These are phyloP conservation scores for Boechera divaricarpa DNA, from an alignment of 345 rosid genomes.

Conservation along the genomic window DNA sequence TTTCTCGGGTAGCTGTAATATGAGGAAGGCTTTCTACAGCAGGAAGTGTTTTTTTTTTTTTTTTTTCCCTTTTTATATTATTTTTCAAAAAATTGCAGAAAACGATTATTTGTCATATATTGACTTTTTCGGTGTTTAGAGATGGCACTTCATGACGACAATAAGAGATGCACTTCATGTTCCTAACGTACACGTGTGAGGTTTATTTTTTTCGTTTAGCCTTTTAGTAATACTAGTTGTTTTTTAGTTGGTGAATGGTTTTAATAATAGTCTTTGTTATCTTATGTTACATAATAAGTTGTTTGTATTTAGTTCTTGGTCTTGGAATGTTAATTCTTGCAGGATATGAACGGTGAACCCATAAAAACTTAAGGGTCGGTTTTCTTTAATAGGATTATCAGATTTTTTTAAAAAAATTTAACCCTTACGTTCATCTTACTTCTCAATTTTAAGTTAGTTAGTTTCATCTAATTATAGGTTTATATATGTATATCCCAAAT, in stretches of 20 bases:
- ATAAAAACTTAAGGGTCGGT: neutral
- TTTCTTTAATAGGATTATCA: neutral
- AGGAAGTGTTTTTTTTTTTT: neutral
- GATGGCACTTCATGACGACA: constrained; percentile 14
- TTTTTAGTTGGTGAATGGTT: neutral
- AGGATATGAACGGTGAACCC: neutral
- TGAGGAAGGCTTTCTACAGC: constrained; percentile 31
- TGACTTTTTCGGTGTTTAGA: constrained; percentile 11
- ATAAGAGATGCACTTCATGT: neutral
- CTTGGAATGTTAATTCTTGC: neutral
- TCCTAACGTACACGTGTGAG: neutral
- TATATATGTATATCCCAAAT: neutral
- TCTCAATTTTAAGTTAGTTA: neutral
- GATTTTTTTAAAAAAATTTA: neutral
- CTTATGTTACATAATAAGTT: neutral
- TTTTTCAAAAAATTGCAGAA: neutral
- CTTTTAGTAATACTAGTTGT: neutral
- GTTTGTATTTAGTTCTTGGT: neutral
- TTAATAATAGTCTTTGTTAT: neutral
- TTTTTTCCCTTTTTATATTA: neutral
- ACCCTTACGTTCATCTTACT: neutral
- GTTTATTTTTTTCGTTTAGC: neutral
- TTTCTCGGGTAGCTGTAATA: constrained; percentile 18
- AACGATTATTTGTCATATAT: neutral
- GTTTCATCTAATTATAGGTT: neutral